These are phyloP conservation scores for Ogataea hybrid DNA, from an alignment of 1,139 yeast species.

Conservation along the genomic window DNA sequence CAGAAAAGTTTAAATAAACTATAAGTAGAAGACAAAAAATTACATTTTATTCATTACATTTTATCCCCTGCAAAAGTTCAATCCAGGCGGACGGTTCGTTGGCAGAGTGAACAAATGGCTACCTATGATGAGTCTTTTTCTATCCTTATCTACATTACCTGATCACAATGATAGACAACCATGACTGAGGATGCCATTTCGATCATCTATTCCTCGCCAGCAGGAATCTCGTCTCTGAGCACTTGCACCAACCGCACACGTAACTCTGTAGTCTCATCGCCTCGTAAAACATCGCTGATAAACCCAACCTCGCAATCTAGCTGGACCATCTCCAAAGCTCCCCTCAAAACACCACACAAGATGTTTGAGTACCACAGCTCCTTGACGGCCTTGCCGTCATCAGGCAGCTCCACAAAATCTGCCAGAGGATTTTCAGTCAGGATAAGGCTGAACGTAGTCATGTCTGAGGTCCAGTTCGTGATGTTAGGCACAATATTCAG, in stretches of 20 bases:
- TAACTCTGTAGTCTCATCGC: constrained; percentile 80
- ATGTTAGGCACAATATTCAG: constrained; percentile 73
- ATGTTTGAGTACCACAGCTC: constrained; percentile 93
- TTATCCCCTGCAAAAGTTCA: neutral
- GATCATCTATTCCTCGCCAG: constrained; percentile 73
- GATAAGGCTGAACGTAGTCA: constrained; percentile 69
- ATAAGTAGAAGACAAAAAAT: neutral
- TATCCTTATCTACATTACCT: constrained; percentile 36
- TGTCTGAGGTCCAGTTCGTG: constrained; percentile 73
- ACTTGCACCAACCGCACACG: constrained; percentile 68
- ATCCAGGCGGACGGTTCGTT: constrained; percentile 3
- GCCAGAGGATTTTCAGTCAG: constrained; percentile 87
- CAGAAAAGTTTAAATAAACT: constrained; percentile 5
- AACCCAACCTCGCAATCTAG: constrained; percentile 84
- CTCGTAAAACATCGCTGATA: constrained; percentile 76
- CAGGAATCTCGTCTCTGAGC: constrained; percentile 92
- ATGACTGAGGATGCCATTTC: constrained; percentile 5
- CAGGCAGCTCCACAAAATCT: constrained; percentile 92
- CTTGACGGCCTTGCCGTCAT: constrained; percentile 63
- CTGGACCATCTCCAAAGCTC: constrained; percentile 95
- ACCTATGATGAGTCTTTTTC: constrained; percentile 20
- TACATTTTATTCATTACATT: neutral
- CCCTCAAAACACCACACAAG: constrained; percentile 84
- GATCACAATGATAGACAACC: constrained; percentile 22
- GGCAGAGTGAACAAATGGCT: constrained; percentile 4